Conservation (phyloP, 371 early-diverging fungal species). For the Apophysomyces elegans region DNA sequence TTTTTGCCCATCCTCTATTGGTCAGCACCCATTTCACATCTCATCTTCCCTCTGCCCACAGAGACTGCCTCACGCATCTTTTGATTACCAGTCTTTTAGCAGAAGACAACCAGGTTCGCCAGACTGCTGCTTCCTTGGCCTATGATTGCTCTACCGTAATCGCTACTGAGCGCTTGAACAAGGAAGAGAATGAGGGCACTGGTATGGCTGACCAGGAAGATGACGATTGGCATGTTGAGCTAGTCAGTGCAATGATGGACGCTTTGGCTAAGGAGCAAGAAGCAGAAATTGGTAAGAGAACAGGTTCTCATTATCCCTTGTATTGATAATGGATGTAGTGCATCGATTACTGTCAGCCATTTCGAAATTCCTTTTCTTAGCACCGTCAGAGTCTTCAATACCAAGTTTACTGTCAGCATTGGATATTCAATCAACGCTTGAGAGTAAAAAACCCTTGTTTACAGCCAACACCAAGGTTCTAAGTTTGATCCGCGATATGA, state of each 20-base stretch:
- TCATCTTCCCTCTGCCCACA: conserved; percentile 41
- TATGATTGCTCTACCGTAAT: conserved; percentile 66
- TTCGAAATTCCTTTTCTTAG: conserved; percentile 46
- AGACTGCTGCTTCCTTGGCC: conserved; percentile 69
- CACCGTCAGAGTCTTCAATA: conserved; percentile 37
- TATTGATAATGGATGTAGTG: conserved; percentile 19
- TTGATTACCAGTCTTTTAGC: conserved; percentile 65
- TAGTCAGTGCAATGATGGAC: conserved; percentile 65
- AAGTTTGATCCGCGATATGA: conserved; percentile 33
- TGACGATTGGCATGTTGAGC: conserved; percentile 73
- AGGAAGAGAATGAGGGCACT: conserved; percentile 35
- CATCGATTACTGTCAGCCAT: conserved; percentile 49
- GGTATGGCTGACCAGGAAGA: conserved; percentile 56
- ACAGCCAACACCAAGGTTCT: conserved; percentile 23
- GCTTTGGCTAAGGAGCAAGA: conserved; percentile 62
- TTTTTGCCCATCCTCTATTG: conserved; percentile 50
- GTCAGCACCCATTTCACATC: conserved; percentile 58
- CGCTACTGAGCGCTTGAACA: conserved; percentile 45
- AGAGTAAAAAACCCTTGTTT: conserved; percentile 33
- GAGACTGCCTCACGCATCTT: conserved; percentile 60
- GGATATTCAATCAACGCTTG: conserved; percentile 32
- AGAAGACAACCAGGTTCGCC: conserved; percentile 58
- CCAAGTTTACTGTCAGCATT: conserved; percentile 38
- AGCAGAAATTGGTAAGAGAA: conserved; percentile 45
- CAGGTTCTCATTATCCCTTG: background rate